Conservation (phyloP, 768 basidiomycete species). For the Nevesoporus exiguus region DNA sequence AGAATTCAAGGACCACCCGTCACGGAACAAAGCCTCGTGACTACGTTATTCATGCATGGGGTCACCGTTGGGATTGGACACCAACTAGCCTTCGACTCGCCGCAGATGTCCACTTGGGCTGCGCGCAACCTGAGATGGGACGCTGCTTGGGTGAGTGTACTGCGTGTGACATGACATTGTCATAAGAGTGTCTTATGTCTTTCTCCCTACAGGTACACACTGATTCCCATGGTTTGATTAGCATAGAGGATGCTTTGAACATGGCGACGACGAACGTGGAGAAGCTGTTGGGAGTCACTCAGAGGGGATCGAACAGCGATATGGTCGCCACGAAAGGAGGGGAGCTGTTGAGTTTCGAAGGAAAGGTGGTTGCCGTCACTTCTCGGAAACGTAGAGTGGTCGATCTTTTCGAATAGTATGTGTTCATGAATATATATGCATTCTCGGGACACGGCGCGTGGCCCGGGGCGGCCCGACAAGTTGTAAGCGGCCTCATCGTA, state of each 20-base stretch:
- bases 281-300: constrained; percentile 36
- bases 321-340: constrained; percentile 42
- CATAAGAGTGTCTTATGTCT: not conserved
- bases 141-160: constrained; percentile 83
- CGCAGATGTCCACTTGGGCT: constrained; percentile 72
- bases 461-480: too few species aligned
- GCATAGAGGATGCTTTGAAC: constrained; percentile 36
- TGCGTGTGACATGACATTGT: not conserved
- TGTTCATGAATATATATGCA: too few species aligned
- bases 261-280: constrained; percentile 44
- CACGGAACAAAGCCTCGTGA: constrained; percentile 64
- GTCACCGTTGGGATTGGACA: constrained; percentile 63
- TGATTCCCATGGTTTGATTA: constrained; percentile 39
- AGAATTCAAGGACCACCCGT: constrained; percentile 71
- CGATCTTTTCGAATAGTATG: constrained; percentile 33
- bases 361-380: constrained; percentile 42
- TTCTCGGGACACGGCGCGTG: not conserved
- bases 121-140: constrained; percentile 90
- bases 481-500: too few species aligned
- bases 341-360: constrained; percentile 39
- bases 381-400: constrained; percentile 34
- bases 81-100: constrained; percentile 45
- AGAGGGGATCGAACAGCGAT: constrained; percentile 26
- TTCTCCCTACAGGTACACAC: constrained; percentile 28
- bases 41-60: constrained; percentile 49